Conservation (phyloP, 2,329 filamentous ascomycete species). For the Mollisiaceae sp. region DNA sequence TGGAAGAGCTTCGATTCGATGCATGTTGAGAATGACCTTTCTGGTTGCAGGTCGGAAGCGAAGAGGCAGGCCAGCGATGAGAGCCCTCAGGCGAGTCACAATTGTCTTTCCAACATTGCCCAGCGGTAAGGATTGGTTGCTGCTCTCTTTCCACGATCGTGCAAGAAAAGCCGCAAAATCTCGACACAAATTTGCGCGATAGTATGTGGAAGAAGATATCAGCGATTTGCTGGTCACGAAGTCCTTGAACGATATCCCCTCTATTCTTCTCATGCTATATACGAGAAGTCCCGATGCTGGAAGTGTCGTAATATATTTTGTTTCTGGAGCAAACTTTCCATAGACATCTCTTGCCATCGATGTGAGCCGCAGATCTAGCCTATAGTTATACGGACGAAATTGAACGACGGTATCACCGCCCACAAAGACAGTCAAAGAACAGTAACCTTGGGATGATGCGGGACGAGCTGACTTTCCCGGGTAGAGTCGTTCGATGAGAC, state of each 20-base stretch:
- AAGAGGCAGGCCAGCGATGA: constrained; percentile 45
- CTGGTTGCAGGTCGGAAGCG: constrained; percentile 38
- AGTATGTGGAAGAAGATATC: constrained; percentile 11
- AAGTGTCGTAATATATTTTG: constrained; percentile 46
- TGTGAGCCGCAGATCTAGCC: constrained; percentile 48
- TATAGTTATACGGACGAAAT: constrained; percentile 52
- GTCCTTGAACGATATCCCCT: constrained; percentile 46
- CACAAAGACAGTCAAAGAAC: constrained; percentile 55
- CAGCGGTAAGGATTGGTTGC: constrained; percentile 25
- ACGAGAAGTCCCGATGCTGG: constrained; percentile 38
- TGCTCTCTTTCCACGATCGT: constrained; percentile 43
- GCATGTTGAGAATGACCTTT: constrained; percentile 39
- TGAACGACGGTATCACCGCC: constrained; percentile 50
- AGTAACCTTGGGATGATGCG: constrained; percentile 54
- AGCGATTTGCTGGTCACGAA: constrained; percentile 37
- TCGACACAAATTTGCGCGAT: constrained; percentile 44
- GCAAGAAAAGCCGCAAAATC: constrained; percentile 51
- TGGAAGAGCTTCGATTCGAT: constrained; percentile 50
- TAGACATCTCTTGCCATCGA: constrained; percentile 48
- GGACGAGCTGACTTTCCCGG: constrained; percentile 42
- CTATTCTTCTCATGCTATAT: constrained; percentile 51
- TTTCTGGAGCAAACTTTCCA: constrained; percentile 49
- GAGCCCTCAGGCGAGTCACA: constrained; percentile 45
- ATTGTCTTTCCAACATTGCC: constrained; percentile 50
- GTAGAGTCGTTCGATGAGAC: constrained; percentile 44